Evolutionary conservation across 768 basidiomycete species (phyloP).

Genomic region (Multifurca ochricompacta): DNA sequence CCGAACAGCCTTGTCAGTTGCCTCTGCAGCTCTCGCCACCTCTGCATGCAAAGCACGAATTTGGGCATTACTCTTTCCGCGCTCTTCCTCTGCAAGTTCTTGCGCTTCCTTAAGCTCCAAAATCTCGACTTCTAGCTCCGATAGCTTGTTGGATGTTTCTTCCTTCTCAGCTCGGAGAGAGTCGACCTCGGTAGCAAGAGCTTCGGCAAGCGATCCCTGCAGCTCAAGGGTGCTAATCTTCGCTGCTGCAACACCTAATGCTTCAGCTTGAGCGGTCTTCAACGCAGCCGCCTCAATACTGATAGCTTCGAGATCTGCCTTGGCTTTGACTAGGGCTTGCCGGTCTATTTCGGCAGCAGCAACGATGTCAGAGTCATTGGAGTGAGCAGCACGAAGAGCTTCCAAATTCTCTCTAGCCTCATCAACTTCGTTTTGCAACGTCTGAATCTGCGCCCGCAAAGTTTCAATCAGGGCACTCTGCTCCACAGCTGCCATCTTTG

Average conservation of each 20-base stretch:
- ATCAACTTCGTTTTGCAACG: slow-evolving; percentile 43
- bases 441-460: slow-evolving; percentile 44
- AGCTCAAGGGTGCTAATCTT: slow-evolving; percentile 42
- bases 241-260: slow-evolving; percentile 39
- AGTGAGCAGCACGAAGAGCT: slow-evolving; percentile 39
- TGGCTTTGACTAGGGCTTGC: slow-evolving; percentile 55
- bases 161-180: slow-evolving; percentile 58
- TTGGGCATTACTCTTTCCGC: slow-evolving; percentile 35
- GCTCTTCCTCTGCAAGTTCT: slow-evolving; percentile 57
- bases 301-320: slow-evolving; percentile 51
- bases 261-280: slow-evolving; percentile 41
- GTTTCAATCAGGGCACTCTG: slow-evolving; percentile 40
- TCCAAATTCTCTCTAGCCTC: slow-evolving; percentile 48
- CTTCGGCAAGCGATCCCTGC: slow-evolving; percentile 36
- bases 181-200: slow-evolving; percentile 42
- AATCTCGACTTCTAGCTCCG: slow-evolving; percentile 76
- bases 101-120: slow-evolving; percentile 67
- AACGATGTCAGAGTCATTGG: slow-evolving; percentile 36
- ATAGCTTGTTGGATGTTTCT: slow-evolving; percentile 61
- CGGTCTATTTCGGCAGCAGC: slow-evolving; percentile 51
- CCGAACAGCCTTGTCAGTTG: slow-evolving; percentile 41
- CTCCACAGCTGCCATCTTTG: slow-evolving; percentile 33
- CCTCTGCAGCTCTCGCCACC: slow-evolving; percentile 39
- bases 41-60: slow-evolving; percentile 49
- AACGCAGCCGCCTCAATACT: slow-evolving; percentile 44